A percentile compares a stretch with the other conserved stretches of the same genome.
Evolutionary conservation across 2,329 filamentous ascomycete genomes (phyloP).

Genomic region (Verticillium klebahnii): DNA sequence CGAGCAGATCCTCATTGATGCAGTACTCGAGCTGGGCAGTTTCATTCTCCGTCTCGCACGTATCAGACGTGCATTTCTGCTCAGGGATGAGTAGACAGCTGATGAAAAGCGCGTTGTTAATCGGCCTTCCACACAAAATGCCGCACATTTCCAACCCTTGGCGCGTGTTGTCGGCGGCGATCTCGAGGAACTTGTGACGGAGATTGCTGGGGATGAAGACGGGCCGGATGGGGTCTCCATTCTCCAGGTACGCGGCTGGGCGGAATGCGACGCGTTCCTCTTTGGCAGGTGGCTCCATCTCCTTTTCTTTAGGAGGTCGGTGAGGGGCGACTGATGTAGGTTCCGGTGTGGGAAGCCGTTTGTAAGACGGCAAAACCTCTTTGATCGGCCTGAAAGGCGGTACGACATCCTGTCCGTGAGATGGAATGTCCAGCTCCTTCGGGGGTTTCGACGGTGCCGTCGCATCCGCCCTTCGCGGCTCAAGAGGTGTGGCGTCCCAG

Average conservation of each 20-base stretch:
- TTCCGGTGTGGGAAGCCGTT: slow-evolving; percentile 1
- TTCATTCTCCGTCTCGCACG: slow-evolving; percentile 91
- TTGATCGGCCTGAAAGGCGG: slow-evolving; percentile 8
- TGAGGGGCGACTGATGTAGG: slow-evolving; percentile 15
- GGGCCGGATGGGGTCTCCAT: slow-evolving; percentile 78
- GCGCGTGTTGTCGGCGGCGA: slow-evolving; percentile 72
- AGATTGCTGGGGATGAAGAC: slow-evolving; percentile 79
- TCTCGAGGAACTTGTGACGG: slow-evolving; percentile 66
- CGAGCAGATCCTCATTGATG: slow-evolving; percentile 74
- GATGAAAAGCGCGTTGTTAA: slow-evolving; percentile 92
- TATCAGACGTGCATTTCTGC: slow-evolving; percentile 85
- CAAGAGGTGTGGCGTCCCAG: slow-evolving; percentile 28
- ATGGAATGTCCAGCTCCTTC: slow-evolving; percentile 16
- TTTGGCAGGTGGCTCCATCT: slow-evolving; percentile 24
- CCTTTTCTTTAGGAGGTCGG: slow-evolving; percentile 31
- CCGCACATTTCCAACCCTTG: slow-evolving; percentile 90
- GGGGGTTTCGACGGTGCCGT: slow-evolving; percentile 29
- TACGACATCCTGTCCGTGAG: background rate
- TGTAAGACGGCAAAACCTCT: slow-evolving; percentile 6
- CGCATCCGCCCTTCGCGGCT: slow-evolving; percentile 11
- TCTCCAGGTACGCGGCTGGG: slow-evolving; percentile 84
- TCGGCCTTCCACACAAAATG: slow-evolving; percentile 83
- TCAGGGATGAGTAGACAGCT: slow-evolving; percentile 85
- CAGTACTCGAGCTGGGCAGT: slow-evolving; percentile 83
- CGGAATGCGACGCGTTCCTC: slow-evolving; percentile 70